Base-by-base conservation (phyloP, 2,329 filamentous ascomycete genomes). In the Sporothrix variecibatus region DNA sequence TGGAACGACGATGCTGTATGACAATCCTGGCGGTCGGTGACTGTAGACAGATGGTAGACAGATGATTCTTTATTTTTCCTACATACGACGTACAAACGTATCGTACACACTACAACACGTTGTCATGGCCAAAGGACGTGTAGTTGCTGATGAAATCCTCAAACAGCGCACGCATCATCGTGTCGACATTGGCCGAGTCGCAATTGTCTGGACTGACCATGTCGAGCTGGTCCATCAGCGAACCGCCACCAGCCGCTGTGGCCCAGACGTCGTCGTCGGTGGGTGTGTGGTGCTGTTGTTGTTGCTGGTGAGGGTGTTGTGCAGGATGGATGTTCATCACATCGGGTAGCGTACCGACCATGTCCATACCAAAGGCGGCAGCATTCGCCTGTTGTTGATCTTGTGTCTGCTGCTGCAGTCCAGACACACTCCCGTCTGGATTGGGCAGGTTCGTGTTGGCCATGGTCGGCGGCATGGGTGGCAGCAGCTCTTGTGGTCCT, bases 171-270 rank as follows among this genome's bases (percentile, higher is more conserved):
- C 64, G 64, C 64, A 67, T 67, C 40, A 67, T 67, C 5, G 64
- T 49, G 11, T 67, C 64, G 3, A 67, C 26, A 11, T 67, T 67
- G 20, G 64, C 64, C 12, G 64, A 46, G 40, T 67, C 40, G 6
- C 40, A 46, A 15, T 49, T 67, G 64, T 28, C 64, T 8, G 64
- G 64, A 23, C 40, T 67, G 40, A 67, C 64, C 64, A 67, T 67
- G 40, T 67, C 64, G 23, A 49, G 40, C n/a, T 67, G 64, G 40
- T 67, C 64, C 40, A 67, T 67, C n/a, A 67, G 62, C 38, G 62
- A 67, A n/a, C 62, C 40, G n/a, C 62, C 31, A 17, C 58, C 58
- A 17, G 56, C 53, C 28, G 53, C 53, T 12, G 58, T 62, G 58
- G 58, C 38, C 62, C 62, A 67, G 12, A 67, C 20, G n/a, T 67